These are phyloP conservation scores for Vigna hirtella DNA, from an alignment of 306 rosid genomes.

Conservation along the genomic window DNA sequence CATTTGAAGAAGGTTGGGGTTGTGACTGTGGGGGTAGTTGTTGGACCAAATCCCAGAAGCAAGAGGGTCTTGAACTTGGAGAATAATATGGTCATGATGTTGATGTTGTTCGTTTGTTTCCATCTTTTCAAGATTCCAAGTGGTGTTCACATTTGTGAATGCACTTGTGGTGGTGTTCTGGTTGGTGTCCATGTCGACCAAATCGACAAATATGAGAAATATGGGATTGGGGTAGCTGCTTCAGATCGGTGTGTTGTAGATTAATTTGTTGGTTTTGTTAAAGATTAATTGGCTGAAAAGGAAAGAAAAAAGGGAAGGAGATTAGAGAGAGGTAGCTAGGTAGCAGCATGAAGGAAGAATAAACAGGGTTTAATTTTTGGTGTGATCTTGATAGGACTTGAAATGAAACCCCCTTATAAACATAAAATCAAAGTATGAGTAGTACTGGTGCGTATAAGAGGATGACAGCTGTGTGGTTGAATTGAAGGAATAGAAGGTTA, in stretches of 20 bases:
- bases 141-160: constrained; percentile 47
- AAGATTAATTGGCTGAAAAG: constrained; percentile 5
- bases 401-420: constrained; percentile 37
- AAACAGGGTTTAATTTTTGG: constrained; percentile 8
- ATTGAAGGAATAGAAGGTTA: not conserved
- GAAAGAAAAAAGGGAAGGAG: not conserved
- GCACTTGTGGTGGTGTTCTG: constrained; percentile 33
- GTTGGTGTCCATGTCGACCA: constrained; percentile 57
- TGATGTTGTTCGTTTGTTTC: constrained; percentile 35
- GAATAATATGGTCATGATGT: constrained; percentile 11
- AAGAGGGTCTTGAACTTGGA: constrained; percentile 47
- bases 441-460: not conserved
- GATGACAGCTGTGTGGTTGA: constrained; percentile 38
- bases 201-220: constrained; percentile 1
- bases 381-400: constrained; percentile 1
- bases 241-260: not conserved
- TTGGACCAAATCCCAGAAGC: constrained; percentile 50
- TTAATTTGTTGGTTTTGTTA: constrained; percentile 2
- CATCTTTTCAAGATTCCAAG: constrained; percentile 56
- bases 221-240: not conserved
- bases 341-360: not conserved
- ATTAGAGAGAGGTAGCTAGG: not conserved
- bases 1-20: constrained; percentile 41
- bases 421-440: not conserved
- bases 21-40: constrained; percentile 36